A percentile compares a stretch with the other conserved stretches of the same genome.
phyloP scores from a whole-genome alignment of 139 green algal genomes.

The Picochlorum sp. region DNA sequence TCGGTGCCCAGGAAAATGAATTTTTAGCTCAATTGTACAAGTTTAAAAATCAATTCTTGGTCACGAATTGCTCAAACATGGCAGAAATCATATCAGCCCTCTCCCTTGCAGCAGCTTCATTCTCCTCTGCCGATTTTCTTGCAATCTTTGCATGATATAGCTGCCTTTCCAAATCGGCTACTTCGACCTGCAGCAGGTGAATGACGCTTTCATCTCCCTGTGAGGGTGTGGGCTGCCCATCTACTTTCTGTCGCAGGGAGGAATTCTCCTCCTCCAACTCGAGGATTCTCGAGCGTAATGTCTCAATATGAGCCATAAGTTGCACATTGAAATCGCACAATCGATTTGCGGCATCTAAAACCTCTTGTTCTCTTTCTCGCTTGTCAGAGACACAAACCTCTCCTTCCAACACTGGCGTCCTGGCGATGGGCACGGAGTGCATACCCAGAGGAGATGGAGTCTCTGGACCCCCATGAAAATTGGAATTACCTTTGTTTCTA shows the following conservation, averaged over 20 bases:
- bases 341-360: not conserved
- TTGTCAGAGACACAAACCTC: too few species aligned
- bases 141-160: not conserved
- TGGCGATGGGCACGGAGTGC: too few species aligned
- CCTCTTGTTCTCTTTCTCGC: not conserved
- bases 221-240: not conserved
- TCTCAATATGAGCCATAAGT: not conserved
- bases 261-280: conserved; percentile 5
- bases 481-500: too few species aligned
- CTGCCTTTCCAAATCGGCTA: conserved; percentile 8
- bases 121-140: not conserved
- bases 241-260: not conserved
- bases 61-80: not conserved
- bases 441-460: too few species aligned
- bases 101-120: conserved; percentile 1
- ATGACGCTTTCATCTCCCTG: not conserved
- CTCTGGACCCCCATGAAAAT: too few species aligned
- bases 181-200: conserved; percentile 6
- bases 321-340: conserved; percentile 11
- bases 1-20: not conserved
- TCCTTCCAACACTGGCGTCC: too few species aligned
- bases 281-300: not conserved
- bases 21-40: not conserved
- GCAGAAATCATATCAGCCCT: conserved; percentile 7
- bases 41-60: too few species aligned